Evolutionary conservation across 1,139 yeast species (phyloP), one percentile per base, ranked within the genome.

Genomic region (Debaryomyces subglobosus): DNA sequence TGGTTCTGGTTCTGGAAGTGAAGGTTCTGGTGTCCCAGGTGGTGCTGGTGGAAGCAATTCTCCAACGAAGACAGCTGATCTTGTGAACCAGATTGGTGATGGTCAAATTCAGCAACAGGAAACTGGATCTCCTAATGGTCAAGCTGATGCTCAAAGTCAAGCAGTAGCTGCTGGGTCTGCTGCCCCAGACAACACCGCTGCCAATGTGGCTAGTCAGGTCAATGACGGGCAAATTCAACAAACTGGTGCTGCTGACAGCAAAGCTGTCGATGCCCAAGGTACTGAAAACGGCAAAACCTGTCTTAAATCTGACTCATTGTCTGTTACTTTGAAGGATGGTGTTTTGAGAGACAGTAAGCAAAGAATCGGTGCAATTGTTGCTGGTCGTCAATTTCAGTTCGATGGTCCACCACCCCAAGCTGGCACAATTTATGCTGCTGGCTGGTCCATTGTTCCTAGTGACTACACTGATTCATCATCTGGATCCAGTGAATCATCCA

Each of bases 381-480:
- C 92, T 54, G 86, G 86, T 85, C 82, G 86, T 76, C 94, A 86
- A 77, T 86, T 86, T 86, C 94, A 86, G 77, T 86, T 86, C 63
- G 94, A 86, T 66, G 94, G 94, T 69, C 95, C 94, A 60, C 91
- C 92, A 72, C 94, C 94, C 63, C 95, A 87, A 79, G 92, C 94
- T 51, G 95, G 95, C 71, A 79, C 91, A 60, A 84, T 87, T 71
- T 86, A 84, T 72, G 95, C 95, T 64, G 89, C 84, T 52, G 95
- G 95, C 58, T 88, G 95, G 95, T 77, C 88, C 44, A 71, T 86
- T 60, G 77, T 85, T 51, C 63, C 69, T 49, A 85, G 81, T 48
- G 89, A 89, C 60, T 65, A 74, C 75, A 23, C 20, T 15, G 46
- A 23, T 18, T 33, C 23, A 16, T 34, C 37, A 18, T 34, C 37